Base-by-base conservation (phyloP, 2,329 filamentous ascomycete genomes). In the Talaromyces sp. region DNA sequence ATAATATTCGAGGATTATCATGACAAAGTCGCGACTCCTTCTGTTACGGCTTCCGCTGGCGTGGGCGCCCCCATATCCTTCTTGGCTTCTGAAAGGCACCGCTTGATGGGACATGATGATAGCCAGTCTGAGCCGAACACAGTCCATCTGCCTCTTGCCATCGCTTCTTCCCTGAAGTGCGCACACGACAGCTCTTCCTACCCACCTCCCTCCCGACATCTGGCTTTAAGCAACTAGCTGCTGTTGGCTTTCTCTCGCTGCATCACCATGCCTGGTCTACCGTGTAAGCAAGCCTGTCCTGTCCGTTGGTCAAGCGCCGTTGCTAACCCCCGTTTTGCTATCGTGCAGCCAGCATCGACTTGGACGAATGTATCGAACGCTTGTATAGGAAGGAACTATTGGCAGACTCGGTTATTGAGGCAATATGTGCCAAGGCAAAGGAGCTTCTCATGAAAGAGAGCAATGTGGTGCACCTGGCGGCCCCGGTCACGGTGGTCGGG, bases 391-490 rank as follows among this genome's bases (percentile, higher is more conserved):
- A 96, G 76, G 95, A 98, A 77, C 86, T 99, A 62, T 86, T 99
- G 62, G 93, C 95, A 70, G 95, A 99, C 78, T 96, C 93, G 49
- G 93, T 99, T 67, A 93, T 99, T 77, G 95, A 99, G 80, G 95
- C 95, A 71, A 93, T 99, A 86, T 99, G 95, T 81, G 93, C 95
- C 76, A 99, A 99, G 77, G 95, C 96, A 24, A 99, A 99, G 75
- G 95, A 99, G 81, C 83, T 99, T 68, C 84, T 99, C 68, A 99
- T 99, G 95, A 93, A 96, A 74, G 95, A 99, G 86, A 98, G 93
- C 84, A 99, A 99, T 78, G 95, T 99, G 64, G 95, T 99, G 63
- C 95, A 99, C 76, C 96, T 99, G 64, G 87, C 87, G 69, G 93
- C 95, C 32, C 95, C 95, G 1, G 91, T 99, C 62, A 99, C 95